These are phyloP conservation scores for Eucommia ulmoides DNA, from an alignment of 257 asterid species.

Conservation along the genomic window DNA sequence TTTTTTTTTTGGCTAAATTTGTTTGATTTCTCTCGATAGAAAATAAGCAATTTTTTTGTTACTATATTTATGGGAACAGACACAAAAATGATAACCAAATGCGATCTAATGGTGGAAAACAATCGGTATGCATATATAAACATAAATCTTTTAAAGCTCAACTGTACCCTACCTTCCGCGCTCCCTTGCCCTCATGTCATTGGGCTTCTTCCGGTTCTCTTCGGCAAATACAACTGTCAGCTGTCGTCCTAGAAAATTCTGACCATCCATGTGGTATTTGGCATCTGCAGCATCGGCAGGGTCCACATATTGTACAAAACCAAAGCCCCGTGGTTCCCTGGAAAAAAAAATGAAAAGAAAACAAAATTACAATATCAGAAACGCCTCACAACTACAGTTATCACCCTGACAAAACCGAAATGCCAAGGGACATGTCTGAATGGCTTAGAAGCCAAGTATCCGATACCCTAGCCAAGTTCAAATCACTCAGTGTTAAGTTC, in stretches of 20 bases:
- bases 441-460: too few species aligned
- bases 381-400: neutral
- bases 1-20: too few species aligned
- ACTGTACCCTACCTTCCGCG: slow-evolving; percentile 62
- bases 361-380: neutral
- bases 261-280: slow-evolving; percentile 91
- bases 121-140: too few species aligned
- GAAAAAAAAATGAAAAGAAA: slow-evolving; percentile 1
- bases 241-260: slow-evolving; percentile 62
- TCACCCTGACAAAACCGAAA: neutral
- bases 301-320: slow-evolving; percentile 85
- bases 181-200: slow-evolving; percentile 73
- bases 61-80: too few species aligned
- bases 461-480: too few species aligned
- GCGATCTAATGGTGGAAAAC: too few species aligned
- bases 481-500: too few species aligned
- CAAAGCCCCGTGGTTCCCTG: slow-evolving; percentile 92
- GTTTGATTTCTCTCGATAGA: too few species aligned
- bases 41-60: too few species aligned
- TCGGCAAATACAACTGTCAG: slow-evolving; percentile 93
- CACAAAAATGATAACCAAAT: too few species aligned
- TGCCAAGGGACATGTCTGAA: too few species aligned
- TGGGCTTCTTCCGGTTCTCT: slow-evolving; percentile 85
- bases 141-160: too few species aligned
- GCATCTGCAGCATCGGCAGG: slow-evolving; percentile 93